A percentile compares a stretch with the other conserved stretches of the same genome.
phyloP scores from a whole-genome alignment of 2,329 filamentous ascomycete genomes.

The Penicillium griseofulvum region DNA sequence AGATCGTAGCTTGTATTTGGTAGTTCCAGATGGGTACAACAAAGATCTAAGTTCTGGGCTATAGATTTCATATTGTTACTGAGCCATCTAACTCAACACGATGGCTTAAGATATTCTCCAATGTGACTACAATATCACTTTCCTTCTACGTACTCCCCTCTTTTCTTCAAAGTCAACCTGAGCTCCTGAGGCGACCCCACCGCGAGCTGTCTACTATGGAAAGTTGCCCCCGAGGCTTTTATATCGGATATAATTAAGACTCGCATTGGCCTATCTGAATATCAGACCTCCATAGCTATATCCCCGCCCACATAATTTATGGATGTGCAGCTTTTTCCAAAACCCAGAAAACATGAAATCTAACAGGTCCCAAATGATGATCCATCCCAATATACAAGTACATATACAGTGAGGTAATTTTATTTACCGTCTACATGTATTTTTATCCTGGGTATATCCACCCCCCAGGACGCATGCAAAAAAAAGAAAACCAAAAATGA shows the following conservation, averaged over 20 bases:
- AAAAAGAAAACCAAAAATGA: slow-evolving; percentile 14
- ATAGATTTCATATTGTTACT: not conserved
- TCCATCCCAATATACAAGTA: slow-evolving; percentile 1
- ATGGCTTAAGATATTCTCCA: not conserved
- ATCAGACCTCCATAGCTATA: not conserved
- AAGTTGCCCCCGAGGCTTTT: not conserved
- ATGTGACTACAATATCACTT: not conserved
- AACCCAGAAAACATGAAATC: not conserved
- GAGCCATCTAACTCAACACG: not conserved
- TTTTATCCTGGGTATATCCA: slow-evolving; percentile 6
- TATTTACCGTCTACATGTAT: slow-evolving; percentile 18
- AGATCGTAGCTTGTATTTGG: not conserved
- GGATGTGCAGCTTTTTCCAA: not conserved
- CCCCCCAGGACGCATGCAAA: slow-evolving; percentile 12
- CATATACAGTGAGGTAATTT: not conserved
- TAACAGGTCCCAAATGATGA: not conserved
- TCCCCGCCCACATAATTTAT: not conserved
- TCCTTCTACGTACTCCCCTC: not conserved
- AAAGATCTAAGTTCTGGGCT: not conserved
- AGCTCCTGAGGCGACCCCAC: not conserved
- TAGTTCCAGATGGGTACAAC: not conserved
- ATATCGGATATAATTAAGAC: not conserved
- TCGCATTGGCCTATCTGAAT: not conserved
- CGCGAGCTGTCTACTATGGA: not conserved
- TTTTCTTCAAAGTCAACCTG: not conserved